Evolutionary conservation across 1,284 basidiomycete species (phyloP), one percentile per base, ranked within the genome.

Genomic region (Leucoagaricus sp.): DNA sequence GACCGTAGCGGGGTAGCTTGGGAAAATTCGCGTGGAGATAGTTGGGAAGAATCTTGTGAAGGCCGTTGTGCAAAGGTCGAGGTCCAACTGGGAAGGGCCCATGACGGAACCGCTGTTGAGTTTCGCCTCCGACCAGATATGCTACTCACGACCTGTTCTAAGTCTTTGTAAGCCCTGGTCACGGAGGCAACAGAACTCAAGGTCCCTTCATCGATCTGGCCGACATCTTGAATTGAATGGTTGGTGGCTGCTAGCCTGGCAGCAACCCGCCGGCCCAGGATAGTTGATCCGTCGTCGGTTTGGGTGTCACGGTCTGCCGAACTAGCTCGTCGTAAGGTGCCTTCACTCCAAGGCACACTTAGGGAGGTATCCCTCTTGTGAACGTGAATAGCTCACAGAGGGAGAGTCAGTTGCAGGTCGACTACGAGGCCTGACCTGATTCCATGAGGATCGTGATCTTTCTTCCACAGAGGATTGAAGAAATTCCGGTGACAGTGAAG

Each of bases 231-330:
- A 15, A 41, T 40, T 40, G 44, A 45, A 17, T 44, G 54, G 29
- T 44, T 50, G 31, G 46, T 55, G 48, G 48, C 47, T 44, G 34
- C 71, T 59, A 76, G 70, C 55, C 81, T 75, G 17, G 80, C 77
- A 21, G 78, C 79, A 38, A 84, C 81, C 38, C 76, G 77, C 51
- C 81, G 71, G 21, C 82, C 82, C 12, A 83, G 68, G 33, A 74
- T 67, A 1, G 81, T 83, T 26, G 68, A 67, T 6, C 76, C 66
- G 36, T 83, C 81, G 47, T 79, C 72, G 4, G 59, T 51, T 31
- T 60, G 55, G 53, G 51, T 29, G n/a, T 63, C 62, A 34, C 64
- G 62, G 34, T 63, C 36, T 1, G 60, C 13, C 65, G 63, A 28
- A 62, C 45, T 25, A 61, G 49, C 21, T 65, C 66, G 34, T 5